These are phyloP conservation scores for Parachlorella kessleri DNA, from an alignment of 139 green algal genomes.

Conservation along the genomic window DNA sequence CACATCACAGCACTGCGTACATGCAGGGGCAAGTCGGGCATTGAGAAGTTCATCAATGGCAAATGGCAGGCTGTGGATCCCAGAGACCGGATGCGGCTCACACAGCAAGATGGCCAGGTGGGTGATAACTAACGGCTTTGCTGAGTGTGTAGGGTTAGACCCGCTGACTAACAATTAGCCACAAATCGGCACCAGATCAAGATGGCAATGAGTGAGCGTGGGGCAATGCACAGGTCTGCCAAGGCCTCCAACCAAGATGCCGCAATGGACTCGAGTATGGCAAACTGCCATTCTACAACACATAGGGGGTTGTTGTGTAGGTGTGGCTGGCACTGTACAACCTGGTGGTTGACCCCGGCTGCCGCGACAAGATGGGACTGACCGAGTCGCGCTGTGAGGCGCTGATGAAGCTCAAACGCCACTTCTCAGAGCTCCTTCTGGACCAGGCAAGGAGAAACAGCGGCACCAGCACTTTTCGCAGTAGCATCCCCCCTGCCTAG, in stretches of 20 bases:
- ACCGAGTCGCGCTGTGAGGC: conserved; percentile 70
- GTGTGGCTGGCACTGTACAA: conserved; percentile 89
- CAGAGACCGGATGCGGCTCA: conserved; percentile 69
- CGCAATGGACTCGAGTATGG: too few species aligned
- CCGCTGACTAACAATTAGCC: not conserved
- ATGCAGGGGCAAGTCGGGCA: not conserved
- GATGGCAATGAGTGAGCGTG: too few species aligned
- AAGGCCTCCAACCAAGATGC: too few species aligned
- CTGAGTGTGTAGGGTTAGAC: too few species aligned
- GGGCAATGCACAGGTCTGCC: too few species aligned
- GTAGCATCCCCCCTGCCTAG: too few species aligned
- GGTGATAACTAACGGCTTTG: too few species aligned
- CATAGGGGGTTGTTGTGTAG: too few species aligned
- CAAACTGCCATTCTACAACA: too few species aligned
- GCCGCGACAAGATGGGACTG: conserved; percentile 66
- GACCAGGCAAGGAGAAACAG: conserved; percentile 86
- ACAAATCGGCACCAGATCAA: not conserved
- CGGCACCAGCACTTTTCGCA: too few species aligned
- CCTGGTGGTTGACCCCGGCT: conserved; percentile 77
- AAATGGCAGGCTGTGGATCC: conserved; percentile 62
- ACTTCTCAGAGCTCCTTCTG: conserved; percentile 87
- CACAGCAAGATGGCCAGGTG: conserved; percentile 75
- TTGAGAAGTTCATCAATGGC: conserved; percentile 57
- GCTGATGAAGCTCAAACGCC: conserved; percentile 64
- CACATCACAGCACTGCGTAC: too few species aligned